phyloP scores from a whole-genome alignment of 164 flowering plant genomes.

The Kingdonia uniflora region DNA sequence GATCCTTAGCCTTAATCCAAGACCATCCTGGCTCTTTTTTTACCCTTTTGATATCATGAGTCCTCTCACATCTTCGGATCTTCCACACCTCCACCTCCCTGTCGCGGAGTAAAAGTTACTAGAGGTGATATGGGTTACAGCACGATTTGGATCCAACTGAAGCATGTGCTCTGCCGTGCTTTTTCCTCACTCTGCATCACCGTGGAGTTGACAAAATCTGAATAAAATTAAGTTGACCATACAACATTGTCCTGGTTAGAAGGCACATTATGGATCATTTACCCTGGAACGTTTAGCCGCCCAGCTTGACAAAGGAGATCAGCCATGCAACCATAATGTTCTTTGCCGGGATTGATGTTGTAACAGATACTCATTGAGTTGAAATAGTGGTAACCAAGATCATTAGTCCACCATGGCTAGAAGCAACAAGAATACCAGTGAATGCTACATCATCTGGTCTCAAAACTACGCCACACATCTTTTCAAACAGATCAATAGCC shows the following conservation, averaged over 20 bases:
- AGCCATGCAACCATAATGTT: slow-evolving; percentile 29
- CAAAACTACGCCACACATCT: background rate
- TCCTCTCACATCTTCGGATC: slow-evolving; percentile 59
- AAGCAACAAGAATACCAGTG: background rate
- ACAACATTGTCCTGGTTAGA: slow-evolving; percentile 67
- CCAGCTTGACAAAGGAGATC: background rate
- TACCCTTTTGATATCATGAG: slow-evolving; percentile 65
- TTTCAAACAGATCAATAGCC: background rate
- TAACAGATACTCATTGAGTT: slow-evolving; percentile 31
- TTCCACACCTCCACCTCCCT: background rate
- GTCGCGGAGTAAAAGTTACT: slow-evolving; percentile 32
- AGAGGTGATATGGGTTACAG: slow-evolving; percentile 7
- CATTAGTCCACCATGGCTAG: slow-evolving; percentile 19
- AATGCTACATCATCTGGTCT: slow-evolving; percentile 1
- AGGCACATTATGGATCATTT: slow-evolving; percentile 69
- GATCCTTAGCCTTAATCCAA: slow-evolving; percentile 59
- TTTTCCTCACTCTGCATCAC: background rate
- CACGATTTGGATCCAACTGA: background rate
- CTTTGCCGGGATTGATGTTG: background rate
- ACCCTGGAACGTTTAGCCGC: slow-evolving; percentile 34
- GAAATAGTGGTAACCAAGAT: slow-evolving; percentile 64
- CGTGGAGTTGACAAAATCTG: background rate
- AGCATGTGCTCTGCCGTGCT: background rate
- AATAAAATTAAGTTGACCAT: slow-evolving; percentile 41
- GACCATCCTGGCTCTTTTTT: slow-evolving; percentile 90